A percentile compares a stretch with the other conserved stretches of the same genome.
Conservation (phyloP, 805 yeast genomes). For the Schizosaccharomyces cryophilus region DNA sequence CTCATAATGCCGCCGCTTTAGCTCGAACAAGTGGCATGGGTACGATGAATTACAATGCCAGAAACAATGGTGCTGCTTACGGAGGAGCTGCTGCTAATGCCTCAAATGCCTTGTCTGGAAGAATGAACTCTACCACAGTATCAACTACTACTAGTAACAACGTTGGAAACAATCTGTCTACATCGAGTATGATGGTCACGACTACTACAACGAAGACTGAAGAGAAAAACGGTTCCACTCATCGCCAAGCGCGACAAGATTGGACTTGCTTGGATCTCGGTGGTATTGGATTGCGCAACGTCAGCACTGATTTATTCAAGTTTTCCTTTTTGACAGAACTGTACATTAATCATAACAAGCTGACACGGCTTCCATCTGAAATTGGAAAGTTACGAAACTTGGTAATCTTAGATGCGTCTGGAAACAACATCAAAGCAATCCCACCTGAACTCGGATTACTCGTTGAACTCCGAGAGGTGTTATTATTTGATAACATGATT, state of each 20-base stretch:
- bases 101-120: background rate
- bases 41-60: background rate
- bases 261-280: constrained; percentile 89
- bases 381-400: constrained; percentile 46
- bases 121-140: background rate
- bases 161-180: background rate
- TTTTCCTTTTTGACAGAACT: constrained; percentile 68
- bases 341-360: constrained; percentile 65
- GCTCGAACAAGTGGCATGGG: background rate
- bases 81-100: background rate
- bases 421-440: constrained; percentile 42
- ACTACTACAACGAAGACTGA: background rate
- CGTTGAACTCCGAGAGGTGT: constrained; percentile 53
- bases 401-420: constrained; percentile 64
- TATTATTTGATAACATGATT: constrained; percentile 69
- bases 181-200: background rate
- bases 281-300: constrained; percentile 55
- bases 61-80: background rate
- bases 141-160: background rate
- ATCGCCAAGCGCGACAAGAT: constrained; percentile 6
- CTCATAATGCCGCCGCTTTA: background rate
- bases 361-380: constrained; percentile 39
- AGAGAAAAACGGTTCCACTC: background rate
- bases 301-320: constrained; percentile 52
- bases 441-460: constrained; percentile 72